Evolutionary conservation across 495 filamentous ascomycete genomes (phyloP), one percentile per base, ranked within the genome.

Genomic region (Neurospora tetrasperma): DNA sequence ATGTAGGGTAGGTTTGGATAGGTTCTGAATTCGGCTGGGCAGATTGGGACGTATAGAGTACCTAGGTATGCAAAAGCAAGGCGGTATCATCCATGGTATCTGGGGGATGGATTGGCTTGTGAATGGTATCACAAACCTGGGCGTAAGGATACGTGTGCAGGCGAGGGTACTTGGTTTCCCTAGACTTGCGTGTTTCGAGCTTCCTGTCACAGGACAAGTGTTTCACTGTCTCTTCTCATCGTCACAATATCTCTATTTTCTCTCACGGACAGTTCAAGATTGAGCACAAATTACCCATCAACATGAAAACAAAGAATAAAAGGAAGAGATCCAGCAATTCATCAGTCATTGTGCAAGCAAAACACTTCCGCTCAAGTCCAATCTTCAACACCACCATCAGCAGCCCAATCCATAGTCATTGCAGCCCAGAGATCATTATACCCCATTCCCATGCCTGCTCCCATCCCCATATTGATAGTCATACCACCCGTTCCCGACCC

Each of bases 401-500:
- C 27, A 66, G 74, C 69, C 77, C 77, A 78, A 0, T 70, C 71
- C 75, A 73, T 75, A 0, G 74, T 77, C 73, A 78, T 73, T 18
- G 77, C 68, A 27, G 59, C 72, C 77, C 77, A 78, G 31, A 78
- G 46, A 73, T 78, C 74, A 69, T 75, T 40, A 23, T 39, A 43
- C 70, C 66, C 42, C 69, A 59, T n/a, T 8, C 27, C 27, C 27
- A 31, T 31, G 1, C 27, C 27, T 31, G 27, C 2, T 31, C 27
- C 27, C 27, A 31, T 31, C 59, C 38, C 43, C 42, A 31, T 72
- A 6, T 6, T 27, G 18, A 20, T 43, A 20, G 18, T 70, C 1
- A 69, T 70, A n/a, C 41, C 38, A 23, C 71, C 73, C 62, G 69
- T 70, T 39, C 76, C 74, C 81, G 80, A 83, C 1, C 78, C 78